Conservation (phyloP, 345 rosid species). For the Triadica sebifera region DNA sequence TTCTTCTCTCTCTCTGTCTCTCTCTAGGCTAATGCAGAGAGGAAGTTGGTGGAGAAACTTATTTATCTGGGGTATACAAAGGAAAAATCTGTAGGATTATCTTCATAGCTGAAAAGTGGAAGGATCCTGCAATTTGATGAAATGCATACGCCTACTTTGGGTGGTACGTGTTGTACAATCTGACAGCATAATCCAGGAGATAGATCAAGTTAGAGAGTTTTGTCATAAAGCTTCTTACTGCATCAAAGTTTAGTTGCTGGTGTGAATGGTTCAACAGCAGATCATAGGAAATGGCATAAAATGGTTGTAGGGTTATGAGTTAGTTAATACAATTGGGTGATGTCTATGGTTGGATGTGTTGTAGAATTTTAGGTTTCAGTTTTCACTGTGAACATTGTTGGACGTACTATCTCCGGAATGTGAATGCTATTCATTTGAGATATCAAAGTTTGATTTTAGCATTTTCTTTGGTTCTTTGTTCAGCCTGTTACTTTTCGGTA, state of each 20-base stretch:
- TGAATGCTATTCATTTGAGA: background rate
- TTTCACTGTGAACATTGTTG: background rate
- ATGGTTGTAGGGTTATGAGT: background rate
- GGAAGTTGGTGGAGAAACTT: constrained; percentile 67
- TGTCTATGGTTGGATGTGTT: background rate
- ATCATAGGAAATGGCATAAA: background rate
- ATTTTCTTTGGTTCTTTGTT: background rate
- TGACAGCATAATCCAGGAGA: background rate
- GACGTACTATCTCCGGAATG: background rate
- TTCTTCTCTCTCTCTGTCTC: background rate
- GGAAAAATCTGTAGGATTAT: constrained; percentile 30
- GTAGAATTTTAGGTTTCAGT: background rate
- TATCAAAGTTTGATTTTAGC: background rate
- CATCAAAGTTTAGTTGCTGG: background rate
- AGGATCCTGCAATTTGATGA: background rate
- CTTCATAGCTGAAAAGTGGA: constrained; percentile 7
- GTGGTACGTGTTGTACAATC: background rate
- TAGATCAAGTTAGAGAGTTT: background rate
- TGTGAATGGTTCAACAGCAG: background rate
- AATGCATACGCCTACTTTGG: background rate
- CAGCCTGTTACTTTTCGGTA: background rate
- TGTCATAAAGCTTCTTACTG: too few species aligned
- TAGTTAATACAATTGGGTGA: background rate
- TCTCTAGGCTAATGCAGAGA: constrained; percentile 75
- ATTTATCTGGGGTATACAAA: constrained; percentile 59